These are phyloP conservation scores for Oryza glumipatula DNA, from an alignment of 176 grass and related monocot genomes.

Conservation along the genomic window DNA sequence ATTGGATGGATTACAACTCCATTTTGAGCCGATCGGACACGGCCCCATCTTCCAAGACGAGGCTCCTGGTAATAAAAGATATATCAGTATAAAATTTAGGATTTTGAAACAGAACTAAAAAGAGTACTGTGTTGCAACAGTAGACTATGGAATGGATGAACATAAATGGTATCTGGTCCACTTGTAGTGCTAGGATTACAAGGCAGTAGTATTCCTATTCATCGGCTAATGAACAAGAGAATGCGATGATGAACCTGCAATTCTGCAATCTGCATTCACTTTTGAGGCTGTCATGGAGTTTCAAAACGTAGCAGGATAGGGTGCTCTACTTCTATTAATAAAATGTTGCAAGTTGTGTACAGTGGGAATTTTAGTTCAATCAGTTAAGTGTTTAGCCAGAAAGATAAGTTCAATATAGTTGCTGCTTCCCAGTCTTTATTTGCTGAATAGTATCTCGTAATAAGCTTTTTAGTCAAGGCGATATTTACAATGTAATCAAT, in stretches of 20 bases:
- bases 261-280: neutral
- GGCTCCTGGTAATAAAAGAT: constrained; percentile 64
- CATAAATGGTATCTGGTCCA: neutral
- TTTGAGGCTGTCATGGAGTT: neutral
- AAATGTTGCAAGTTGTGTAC: neutral
- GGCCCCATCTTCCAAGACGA: constrained; percentile 77
- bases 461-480: neutral
- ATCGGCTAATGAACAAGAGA: neutral
- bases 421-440: neutral
- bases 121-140: neutral
- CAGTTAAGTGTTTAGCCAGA: neutral
- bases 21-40: constrained; percentile 57
- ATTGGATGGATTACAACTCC: constrained; percentile 75
- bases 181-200: neutral
- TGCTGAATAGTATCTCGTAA: neutral
- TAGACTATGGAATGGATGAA: neutral
- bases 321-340: neutral
- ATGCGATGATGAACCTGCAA: neutral
- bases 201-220: neutral
- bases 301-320: neutral
- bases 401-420: neutral
- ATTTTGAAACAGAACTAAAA: neutral
- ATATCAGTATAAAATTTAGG: neutral
- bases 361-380: neutral
- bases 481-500: neutral